These are phyloP conservation scores for Pyrrhoderma lamaoense DNA, from an alignment of 1,284 basidiomycete species.

Conservation along the genomic window DNA sequence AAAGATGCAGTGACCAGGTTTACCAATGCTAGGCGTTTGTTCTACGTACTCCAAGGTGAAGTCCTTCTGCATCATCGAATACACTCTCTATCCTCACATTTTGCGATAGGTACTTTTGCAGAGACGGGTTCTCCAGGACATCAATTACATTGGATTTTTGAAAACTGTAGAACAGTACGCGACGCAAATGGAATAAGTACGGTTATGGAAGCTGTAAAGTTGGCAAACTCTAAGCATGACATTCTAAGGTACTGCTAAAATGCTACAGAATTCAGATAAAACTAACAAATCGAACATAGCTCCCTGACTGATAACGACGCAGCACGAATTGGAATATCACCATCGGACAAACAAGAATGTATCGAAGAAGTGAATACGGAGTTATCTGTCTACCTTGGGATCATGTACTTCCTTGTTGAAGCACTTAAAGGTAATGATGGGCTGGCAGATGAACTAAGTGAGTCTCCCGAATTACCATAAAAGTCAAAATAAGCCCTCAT, in stretches of 20 bases:
- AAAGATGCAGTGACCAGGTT: conserved; percentile 79
- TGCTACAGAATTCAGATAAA: neutral
- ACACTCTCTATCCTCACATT: conserved; percentile 21
- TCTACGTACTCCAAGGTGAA: conserved; percentile 89
- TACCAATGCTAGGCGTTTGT: conserved; percentile 76
- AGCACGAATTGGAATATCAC: conserved; percentile 58
- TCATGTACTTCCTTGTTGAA: conserved; percentile 92
- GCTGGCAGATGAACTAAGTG: conserved; percentile 93
- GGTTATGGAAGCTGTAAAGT: conserved; percentile 85
- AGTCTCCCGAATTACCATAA: conserved; percentile 30
- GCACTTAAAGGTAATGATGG: conserved; percentile 87
- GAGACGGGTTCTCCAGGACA: conserved; percentile 89
- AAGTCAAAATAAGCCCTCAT: neutral
- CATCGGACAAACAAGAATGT: conserved; percentile 66
- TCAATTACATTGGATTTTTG: conserved; percentile 93
- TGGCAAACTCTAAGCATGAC: conserved; percentile 86
- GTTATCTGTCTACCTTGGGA: conserved; percentile 84
- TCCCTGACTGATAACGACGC: conserved; percentile 62
- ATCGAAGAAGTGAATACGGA: conserved; percentile 87
- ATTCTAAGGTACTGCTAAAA: conserved; percentile 50
- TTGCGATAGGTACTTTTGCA: conserved; percentile 72
- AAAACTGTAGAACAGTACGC: conserved; percentile 86
- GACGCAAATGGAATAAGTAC: conserved; percentile 78
- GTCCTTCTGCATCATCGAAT: conserved; percentile 17
- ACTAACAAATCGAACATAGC: conserved; percentile 30